Conservation (phyloP, 768 basidiomycete species). For the Pleurotus eryngii region DNA sequence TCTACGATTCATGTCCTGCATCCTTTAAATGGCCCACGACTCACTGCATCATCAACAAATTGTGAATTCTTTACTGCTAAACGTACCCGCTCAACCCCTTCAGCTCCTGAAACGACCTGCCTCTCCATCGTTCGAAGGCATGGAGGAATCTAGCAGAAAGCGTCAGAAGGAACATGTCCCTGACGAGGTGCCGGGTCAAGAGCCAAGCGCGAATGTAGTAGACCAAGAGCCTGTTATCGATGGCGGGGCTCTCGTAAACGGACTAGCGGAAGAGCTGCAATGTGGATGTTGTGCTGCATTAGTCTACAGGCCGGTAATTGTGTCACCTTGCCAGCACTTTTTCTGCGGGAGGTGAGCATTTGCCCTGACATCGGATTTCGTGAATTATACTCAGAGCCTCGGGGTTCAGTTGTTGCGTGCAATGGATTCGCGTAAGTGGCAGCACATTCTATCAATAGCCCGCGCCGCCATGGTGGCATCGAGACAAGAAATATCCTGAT, state of each 20-base stretch:
- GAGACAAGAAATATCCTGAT: no score
- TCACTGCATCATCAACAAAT: not conserved
- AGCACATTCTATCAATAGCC: constrained; percentile 4
- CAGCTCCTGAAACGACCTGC: constrained; percentile 56
- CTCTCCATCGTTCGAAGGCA: constrained; percentile 54
- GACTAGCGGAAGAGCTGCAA: constrained; percentile 71
- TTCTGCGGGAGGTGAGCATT: constrained; percentile 76
- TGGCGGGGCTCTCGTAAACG: constrained; percentile 44
- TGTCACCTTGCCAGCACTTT: constrained; percentile 85
- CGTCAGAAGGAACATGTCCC: constrained; percentile 47
- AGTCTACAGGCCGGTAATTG: constrained; percentile 78
- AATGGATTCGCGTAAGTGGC: constrained; percentile 79
- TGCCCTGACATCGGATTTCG: not conserved
- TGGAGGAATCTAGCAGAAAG: constrained; percentile 51
- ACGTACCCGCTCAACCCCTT: not conserved
- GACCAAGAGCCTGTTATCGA: constrained; percentile 4
- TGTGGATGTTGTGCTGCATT: constrained; percentile 85
- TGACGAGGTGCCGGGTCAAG: not conserved
- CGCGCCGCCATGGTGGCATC: not conserved
- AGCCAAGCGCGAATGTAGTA: not conserved
- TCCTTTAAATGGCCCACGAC: constrained; percentile 3
- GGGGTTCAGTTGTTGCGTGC: constrained; percentile 61
- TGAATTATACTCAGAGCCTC: not conserved
- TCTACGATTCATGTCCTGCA: not conserved
- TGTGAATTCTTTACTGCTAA: not conserved